Evolutionary conservation across 805 yeast species (phyloP).

Genomic region (Wickerhamomyces tratensis): DNA sequence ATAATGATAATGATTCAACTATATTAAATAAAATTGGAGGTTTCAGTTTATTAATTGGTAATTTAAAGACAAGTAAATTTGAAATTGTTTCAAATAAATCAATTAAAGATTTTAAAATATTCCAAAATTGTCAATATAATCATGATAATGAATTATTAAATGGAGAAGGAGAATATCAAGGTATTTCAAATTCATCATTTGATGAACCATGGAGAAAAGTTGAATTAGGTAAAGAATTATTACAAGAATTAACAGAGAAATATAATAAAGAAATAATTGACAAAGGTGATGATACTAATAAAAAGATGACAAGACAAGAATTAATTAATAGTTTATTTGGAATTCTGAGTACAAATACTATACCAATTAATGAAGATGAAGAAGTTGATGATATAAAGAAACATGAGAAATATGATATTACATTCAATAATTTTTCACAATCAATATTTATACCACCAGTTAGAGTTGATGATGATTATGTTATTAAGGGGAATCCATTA

Average conservation of each 20-base stretch:
- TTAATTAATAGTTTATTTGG: conserved; percentile 44
- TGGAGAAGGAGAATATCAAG: conserved; percentile 28
- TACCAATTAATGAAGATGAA: conserved; percentile 20
- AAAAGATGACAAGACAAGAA: conserved; percentile 22
- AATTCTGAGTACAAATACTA: conserved; percentile 39
- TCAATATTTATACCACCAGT: conserved; percentile 72
- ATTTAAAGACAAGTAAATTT: conserved; percentile 19
- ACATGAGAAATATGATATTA: too few relatives aligned
- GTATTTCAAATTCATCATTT: conserved; percentile 61
- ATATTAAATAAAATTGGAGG: conserved; percentile 17
- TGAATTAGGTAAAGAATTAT: conserved; percentile 36
- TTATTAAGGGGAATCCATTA: conserved; percentile 19
- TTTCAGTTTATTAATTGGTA: conserved; percentile 29
- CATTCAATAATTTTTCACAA: conserved; percentile 35
- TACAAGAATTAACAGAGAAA: conserved; percentile 23
- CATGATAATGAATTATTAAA: too few relatives aligned
- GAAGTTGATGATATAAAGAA: not conserved
- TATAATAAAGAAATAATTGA: conserved; percentile 4
- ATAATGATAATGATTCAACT: conserved; percentile 8
- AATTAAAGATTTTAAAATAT: conserved; percentile 21
- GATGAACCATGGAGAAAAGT: conserved; percentile 74
- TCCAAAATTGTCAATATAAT: conserved; percentile 6
- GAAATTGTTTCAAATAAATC: conserved; percentile 19
- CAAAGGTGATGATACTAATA: conserved; percentile 1
- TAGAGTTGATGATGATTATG: conserved; percentile 20